These are phyloP conservation scores for Rubia tinctorum DNA, from an alignment of 305 asterid genomes.

Conservation along the genomic window DNA sequence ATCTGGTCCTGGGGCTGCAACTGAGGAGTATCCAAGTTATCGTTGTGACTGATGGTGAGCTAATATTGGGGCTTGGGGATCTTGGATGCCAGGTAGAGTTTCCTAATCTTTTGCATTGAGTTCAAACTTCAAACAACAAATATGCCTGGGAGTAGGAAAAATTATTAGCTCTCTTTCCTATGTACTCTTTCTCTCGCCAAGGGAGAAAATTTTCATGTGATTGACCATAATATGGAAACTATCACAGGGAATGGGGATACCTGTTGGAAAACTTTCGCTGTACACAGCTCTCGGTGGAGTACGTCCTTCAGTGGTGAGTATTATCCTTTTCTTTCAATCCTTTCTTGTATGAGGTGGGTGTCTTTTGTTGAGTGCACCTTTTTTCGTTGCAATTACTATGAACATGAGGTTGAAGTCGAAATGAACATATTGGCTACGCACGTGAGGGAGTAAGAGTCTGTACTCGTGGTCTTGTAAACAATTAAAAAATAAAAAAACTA, in stretches of 20 bases:
- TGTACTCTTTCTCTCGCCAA: constrained; percentile 15
- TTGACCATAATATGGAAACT: constrained; percentile 21
- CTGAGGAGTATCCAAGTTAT: constrained; percentile 85
- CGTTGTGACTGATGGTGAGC: constrained; percentile 97
- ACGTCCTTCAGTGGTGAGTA: constrained; percentile 91
- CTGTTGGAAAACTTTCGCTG: constrained; percentile 94
- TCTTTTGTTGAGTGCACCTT: background rate
- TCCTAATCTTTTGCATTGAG: background rate
- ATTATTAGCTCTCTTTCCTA: background rate
- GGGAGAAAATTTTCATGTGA: background rate
- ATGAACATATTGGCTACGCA: background rate
- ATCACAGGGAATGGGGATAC: constrained; percentile 97
- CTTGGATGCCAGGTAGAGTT: constrained; percentile 90
- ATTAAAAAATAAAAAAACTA: background rate
- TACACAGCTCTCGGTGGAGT: constrained; percentile 99
- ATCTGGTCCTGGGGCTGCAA: too few relatives aligned
- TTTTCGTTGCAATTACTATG: background rate
- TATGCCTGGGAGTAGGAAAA: background rate
- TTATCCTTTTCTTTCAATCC: background rate
- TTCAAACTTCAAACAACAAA: background rate
- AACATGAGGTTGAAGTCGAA: background rate
- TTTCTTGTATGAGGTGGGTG: background rate
- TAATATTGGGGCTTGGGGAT: constrained; percentile 98
- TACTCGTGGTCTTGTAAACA: background rate
- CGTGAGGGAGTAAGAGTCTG: background rate